Evolutionary conservation across 176 grass and related monocot species (phyloP), one percentile per base, ranked within the genome.

Genomic region (Panicum miliaceum): DNA sequence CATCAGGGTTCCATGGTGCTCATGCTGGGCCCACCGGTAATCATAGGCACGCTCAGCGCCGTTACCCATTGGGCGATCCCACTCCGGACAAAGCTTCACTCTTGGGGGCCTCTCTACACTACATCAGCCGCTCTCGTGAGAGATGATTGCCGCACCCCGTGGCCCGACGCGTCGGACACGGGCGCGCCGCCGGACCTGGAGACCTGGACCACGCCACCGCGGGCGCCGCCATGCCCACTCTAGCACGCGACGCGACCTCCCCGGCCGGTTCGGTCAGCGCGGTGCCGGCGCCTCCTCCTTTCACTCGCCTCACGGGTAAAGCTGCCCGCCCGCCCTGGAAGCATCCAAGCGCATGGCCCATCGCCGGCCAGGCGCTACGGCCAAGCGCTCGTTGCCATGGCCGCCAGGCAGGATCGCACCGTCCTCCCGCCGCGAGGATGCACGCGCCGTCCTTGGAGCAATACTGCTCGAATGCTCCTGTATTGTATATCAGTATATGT

Each of bases 321-420:
- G 69, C 13, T 27, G 46, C n/a, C 13, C 3, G 13, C 5, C 16
- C 5, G 16, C 10, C 11, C 60, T 40, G 5, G 46, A 53, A 41
- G 48, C 41, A 64, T 45, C 81, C 81, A 50, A 73, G 41, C 15
- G 36, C 80, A 13, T n/a, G 26, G 18, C 14, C 32, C 14, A 4
- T 61, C 47, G 25, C 52, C 41, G 25, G 11, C 29, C 29, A 43
- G 41, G 36, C 40, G 54, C 68, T 73, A 62, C 68, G 54, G 68
- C 68, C 81, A 73, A 74, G 41, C 54, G 27, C 68, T 73, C 67
- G 38, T 43, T 22, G 37, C 63, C 62, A 58, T 8, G 59, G 27
- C 43, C 19, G 37, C 63, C 34, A 40, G 16, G 16, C 16, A 66
- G 34, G 7, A 11, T 1, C 59, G 59, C 4, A 8, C 5, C 5